phyloP scores from a whole-genome alignment of 495 filamentous ascomycete species.

The Aspergillus haitiensis region DNA sequence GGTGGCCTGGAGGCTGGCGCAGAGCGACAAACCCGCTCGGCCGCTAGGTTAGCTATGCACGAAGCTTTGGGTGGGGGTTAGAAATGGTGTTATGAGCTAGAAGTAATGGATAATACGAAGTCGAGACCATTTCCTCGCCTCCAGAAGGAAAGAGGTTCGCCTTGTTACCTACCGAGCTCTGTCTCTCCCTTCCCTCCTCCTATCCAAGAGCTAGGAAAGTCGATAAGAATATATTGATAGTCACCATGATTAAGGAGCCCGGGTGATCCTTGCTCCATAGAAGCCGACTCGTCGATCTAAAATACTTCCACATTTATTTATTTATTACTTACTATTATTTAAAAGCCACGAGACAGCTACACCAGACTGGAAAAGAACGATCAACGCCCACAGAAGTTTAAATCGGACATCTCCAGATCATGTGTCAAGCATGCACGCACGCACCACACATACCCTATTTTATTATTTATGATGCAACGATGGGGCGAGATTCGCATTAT shows the following conservation, averaged over 20 bases:
- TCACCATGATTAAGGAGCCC: background rate
- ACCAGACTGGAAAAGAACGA: background rate
- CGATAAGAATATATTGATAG: background rate
- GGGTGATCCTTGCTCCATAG: background rate
- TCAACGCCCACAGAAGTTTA: background rate
- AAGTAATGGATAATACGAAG: constrained; percentile 20
- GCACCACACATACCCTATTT: background rate
- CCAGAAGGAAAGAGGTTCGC: too few species aligned
- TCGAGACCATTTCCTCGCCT: constrained; percentile 14
- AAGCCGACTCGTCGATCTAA: background rate
- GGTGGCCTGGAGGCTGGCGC: constrained; percentile 8
- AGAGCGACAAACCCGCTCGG: background rate
- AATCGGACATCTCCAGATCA: background rate
- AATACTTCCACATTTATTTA: background rate
- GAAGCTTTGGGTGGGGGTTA: constrained; percentile 23
- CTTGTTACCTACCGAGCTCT: too few species aligned
- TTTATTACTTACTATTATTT: background rate
- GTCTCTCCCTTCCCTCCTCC: too few species aligned
- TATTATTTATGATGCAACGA: background rate
- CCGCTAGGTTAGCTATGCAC: constrained; percentile 17
- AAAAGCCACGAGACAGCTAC: background rate
- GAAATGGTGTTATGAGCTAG: constrained; percentile 14
- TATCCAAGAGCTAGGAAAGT: too few species aligned
- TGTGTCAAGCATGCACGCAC: background rate
- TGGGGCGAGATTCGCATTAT: too few species aligned